These are phyloP conservation scores for Podaxis sp. DNA, from an alignment of 768 basidiomycete genomes.

Conservation along the genomic window DNA sequence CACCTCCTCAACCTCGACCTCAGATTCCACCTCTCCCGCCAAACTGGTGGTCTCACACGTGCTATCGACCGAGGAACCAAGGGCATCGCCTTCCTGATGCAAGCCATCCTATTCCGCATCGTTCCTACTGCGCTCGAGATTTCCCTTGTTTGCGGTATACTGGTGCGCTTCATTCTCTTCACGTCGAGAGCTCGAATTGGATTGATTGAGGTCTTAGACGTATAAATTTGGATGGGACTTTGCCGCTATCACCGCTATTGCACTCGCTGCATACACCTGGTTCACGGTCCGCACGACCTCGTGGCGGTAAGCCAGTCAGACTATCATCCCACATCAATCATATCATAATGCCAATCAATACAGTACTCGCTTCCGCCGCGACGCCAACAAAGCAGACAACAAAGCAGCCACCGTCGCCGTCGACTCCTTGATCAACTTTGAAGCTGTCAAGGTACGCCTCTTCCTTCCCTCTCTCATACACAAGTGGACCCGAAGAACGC, in stretches of 20 bases:
- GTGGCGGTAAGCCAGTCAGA: constrained; percentile 66
- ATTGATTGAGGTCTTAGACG: constrained; percentile 48
- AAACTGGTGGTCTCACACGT: constrained; percentile 93
- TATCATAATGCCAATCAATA: neutral
- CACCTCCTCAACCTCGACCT: constrained; percentile 90
- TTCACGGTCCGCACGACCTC: constrained; percentile 95
- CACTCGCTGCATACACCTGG: constrained; percentile 93
- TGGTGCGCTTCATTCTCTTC: constrained; percentile 51
- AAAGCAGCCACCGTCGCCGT: constrained; percentile 92
- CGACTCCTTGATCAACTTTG: constrained; percentile 96
- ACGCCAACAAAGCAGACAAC: constrained; percentile 96
- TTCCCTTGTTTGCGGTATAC: constrained; percentile 93
- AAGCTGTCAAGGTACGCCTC: constrained; percentile 86
- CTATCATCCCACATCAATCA: neutral
- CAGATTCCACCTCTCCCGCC: constrained; percentile 87
- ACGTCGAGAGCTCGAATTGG: neutral
- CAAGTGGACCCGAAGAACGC: too few species aligned
- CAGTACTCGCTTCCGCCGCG: constrained; percentile 89
- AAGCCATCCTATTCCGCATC: constrained; percentile 92
- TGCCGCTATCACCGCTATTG: constrained; percentile 82
- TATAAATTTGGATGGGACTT: constrained; percentile 99
- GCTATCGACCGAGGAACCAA: constrained; percentile 99
- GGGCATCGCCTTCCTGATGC: constrained; percentile 96
- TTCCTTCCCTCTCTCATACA: neutral
- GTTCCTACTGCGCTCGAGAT: constrained; percentile 96